These are phyloP conservation scores for Lepraria neglecta DNA, from an alignment of 495 filamentous ascomycete genomes.

Conservation along the genomic window DNA sequence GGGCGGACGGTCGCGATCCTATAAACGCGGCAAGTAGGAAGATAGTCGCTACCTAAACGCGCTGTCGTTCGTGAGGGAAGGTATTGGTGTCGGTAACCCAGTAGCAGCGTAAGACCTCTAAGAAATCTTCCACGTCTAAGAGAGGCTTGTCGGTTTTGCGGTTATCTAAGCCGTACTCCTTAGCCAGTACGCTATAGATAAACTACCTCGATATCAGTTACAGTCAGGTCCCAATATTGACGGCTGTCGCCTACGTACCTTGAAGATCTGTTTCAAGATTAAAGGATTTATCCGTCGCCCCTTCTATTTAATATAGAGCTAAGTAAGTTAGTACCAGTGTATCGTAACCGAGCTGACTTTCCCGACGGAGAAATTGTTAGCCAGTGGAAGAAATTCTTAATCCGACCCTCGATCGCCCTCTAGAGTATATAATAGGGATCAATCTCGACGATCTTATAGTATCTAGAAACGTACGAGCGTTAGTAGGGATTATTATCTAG, in stretches of 20 bases:
- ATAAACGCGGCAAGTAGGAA: slow-evolving; percentile 12
- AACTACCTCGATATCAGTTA: slow-evolving; percentile 1
- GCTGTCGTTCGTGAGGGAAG: slow-evolving; percentile 17
- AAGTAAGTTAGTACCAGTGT: slow-evolving; percentile 13
- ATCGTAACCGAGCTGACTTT: slow-evolving; percentile 16
- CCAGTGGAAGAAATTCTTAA: slow-evolving; percentile 19
- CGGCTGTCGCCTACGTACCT: neutral
- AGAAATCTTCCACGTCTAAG: slow-evolving; percentile 10
- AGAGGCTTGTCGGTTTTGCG: slow-evolving; percentile 18
- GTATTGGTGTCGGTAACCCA: slow-evolving; percentile 17
- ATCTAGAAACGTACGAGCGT: slow-evolving; percentile 3
- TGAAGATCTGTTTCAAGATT: slow-evolving; percentile 5
- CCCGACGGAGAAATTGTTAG: slow-evolving; percentile 14
- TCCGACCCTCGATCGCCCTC: neutral
- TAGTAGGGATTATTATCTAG: neutral
- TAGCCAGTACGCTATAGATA: neutral
- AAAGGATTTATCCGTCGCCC: slow-evolving; percentile 4
- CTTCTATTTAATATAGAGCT: slow-evolving; percentile 18
- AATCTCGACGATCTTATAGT: slow-evolving; percentile 1
- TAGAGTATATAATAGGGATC: slow-evolving; percentile 1
- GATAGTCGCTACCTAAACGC: slow-evolving; percentile 16
- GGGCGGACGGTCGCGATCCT: neutral
- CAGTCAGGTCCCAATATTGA: neutral
- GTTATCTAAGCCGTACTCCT: slow-evolving; percentile 14
- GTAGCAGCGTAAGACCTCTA: slow-evolving; percentile 14